These are phyloP conservation scores for Neoboletus magnificus DNA, from an alignment of 768 basidiomycete species.

Conservation along the genomic window DNA sequence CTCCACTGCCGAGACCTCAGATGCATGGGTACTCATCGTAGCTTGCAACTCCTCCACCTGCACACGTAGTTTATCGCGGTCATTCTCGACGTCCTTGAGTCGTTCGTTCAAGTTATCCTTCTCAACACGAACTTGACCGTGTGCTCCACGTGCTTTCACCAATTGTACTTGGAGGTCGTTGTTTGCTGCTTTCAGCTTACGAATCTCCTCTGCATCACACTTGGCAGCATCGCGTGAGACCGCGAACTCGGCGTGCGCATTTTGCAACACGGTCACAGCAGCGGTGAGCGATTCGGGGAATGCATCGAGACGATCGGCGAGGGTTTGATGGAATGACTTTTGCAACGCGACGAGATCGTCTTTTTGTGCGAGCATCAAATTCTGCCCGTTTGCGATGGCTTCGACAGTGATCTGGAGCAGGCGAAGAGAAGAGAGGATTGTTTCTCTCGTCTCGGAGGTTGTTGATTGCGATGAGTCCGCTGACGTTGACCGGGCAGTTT, in stretches of 20 bases:
- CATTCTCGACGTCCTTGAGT: slow-evolving; percentile 53
- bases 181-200: slow-evolving; percentile 49
- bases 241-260: slow-evolving; percentile 58
- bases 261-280: slow-evolving; percentile 54
- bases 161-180: slow-evolving; percentile 70
- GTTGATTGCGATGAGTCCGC: slow-evolving; percentile 19
- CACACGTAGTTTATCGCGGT: slow-evolving; percentile 57
- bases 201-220: slow-evolving; percentile 68
- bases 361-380: slow-evolving; percentile 44
- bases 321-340: slow-evolving; percentile 49
- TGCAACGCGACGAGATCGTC: slow-evolving; percentile 49
- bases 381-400: slow-evolving; percentile 48
- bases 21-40: slow-evolving; percentile 38
- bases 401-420: slow-evolving; percentile 51
- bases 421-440: slow-evolving; percentile 35
- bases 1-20: slow-evolving; percentile 47
- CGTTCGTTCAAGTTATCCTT: slow-evolving; percentile 72
- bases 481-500: slow-evolving; percentile 24
- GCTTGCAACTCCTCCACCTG: slow-evolving; percentile 57
- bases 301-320: slow-evolving; percentile 49
- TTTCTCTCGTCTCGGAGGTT: slow-evolving; percentile 15
- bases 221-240: slow-evolving; percentile 53
- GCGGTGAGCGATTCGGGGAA: slow-evolving; percentile 60
- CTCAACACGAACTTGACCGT: slow-evolving; percentile 78
- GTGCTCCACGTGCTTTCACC: slow-evolving; percentile 70